These are phyloP conservation scores for Adiantum capillusveneris DNA, from an alignment of 75 land plant genomes.

Conservation along the genomic window DNA sequence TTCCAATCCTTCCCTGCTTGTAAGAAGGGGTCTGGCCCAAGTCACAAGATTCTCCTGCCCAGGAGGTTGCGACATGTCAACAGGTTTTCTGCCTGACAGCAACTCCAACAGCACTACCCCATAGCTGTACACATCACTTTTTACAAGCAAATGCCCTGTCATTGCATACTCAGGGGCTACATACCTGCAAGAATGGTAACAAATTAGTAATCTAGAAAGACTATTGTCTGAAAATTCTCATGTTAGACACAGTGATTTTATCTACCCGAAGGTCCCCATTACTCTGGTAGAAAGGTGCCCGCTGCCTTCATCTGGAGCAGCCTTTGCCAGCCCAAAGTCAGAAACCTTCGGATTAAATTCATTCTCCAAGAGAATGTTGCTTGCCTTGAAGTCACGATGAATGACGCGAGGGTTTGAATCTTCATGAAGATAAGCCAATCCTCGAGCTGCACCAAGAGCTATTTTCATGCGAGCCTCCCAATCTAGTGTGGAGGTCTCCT, in stretches of 20 bases:
- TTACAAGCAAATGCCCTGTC: conserved; percentile 97
- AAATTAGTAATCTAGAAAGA: no score
- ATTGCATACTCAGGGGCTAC: conserved; percentile 99
- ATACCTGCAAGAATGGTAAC: conserved; percentile 82
- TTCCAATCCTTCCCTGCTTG: conserved; percentile 64
- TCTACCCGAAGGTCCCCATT: conserved; percentile 95
- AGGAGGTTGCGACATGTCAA: conserved; percentile 80
- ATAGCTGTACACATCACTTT: conserved; percentile 95
- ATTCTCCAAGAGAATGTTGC: conserved; percentile 84
- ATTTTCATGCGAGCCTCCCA: conserved; percentile 90
- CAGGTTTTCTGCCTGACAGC: conserved; percentile 86
- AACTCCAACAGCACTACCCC: conserved; percentile 96
- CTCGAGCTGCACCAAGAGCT: conserved; percentile 89
- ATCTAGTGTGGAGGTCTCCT: conserved; percentile 58
- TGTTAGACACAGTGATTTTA: no score
- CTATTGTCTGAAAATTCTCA: no score
- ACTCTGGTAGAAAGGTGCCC: conserved; percentile 79
- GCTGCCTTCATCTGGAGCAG: conserved; percentile 72
- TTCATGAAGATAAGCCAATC: conserved; percentile 88
- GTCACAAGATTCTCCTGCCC: conserved; percentile 92
- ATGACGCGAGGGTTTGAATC: conserved; percentile 90
- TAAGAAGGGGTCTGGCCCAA: conserved; percentile 90
- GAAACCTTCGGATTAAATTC: conserved; percentile 96
- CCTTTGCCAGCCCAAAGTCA: conserved; percentile 86
- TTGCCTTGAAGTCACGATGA: conserved; percentile 91